Base-by-base conservation (phyloP, 2,329 filamentous ascomycete genomes). In the Sphaerulina musiva region DNA sequence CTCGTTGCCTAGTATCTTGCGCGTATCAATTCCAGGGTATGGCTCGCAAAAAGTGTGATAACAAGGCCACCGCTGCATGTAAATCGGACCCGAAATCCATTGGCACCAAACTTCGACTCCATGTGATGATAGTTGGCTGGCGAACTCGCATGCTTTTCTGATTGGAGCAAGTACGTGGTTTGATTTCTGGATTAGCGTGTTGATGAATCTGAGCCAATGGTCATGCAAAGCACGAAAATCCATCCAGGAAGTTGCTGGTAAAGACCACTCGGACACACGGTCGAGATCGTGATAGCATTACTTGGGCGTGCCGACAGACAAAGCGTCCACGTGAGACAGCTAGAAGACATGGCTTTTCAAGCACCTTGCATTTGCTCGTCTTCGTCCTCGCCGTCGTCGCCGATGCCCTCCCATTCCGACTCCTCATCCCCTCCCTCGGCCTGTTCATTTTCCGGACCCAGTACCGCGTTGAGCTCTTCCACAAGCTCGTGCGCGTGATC, bases 401-500 rank as follows among this genome's bases (percentile, higher is more conserved):
- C 70, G 46, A 67, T 65, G 4, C 66, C 66, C 42, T 70, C 66
- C 29, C 71, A 66, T 46, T 64, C 70, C 51, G 62, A 65, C 42
- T 66, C 64, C 45, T 70, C 72, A n/a, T 66, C 68, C 50, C 67
- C 71, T 20, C 70, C 73, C 45, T 72, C 73, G 38, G 73, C 72
- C 26, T 74, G 72, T 12, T 72, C 72, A 17, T 70, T 70, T 41
- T 71, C 68, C 17, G 73, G 72, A 23, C 75, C 76, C 46, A 79
- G 63, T 10, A 71, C 66, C 54, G 67, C 65, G 59, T 76, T 71
- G 43, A 78, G 65, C 36, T 65, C 68, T 46, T 76, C 74, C 42
- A 89, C 73, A 43, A 95, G 76, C 73, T 93, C 87, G 55, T 79
- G 74, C 0, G 87, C 84, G 68, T 95, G 89, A 56, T 87, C 83